Conservation (phyloP, 1,139 yeast species). For the Wickerhamomyces sp. region DNA sequence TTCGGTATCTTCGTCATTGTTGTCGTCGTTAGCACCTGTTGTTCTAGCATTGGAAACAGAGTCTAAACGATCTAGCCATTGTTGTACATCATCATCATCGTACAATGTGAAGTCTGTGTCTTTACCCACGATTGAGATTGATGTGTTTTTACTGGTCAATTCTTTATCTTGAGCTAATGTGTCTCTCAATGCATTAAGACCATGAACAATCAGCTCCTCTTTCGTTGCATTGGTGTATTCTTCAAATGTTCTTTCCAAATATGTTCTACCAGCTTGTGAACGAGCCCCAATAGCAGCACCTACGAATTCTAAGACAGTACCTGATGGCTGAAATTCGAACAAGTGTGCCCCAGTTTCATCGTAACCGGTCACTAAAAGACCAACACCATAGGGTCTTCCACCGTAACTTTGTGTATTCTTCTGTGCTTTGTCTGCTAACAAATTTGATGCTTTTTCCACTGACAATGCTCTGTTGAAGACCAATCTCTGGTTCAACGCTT, state of each 20-base stretch:
- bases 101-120: conserved; percentile 69
- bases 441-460: conserved; percentile 75
- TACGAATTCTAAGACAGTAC: conserved; percentile 83
- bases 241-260: conserved; percentile 80
- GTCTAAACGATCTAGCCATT: conserved; percentile 69
- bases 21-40: conserved; percentile 30
- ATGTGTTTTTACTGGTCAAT: conserved; percentile 75
- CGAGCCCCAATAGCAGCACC: conserved; percentile 98
- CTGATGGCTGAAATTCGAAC: conserved; percentile 94
- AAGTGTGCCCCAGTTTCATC: conserved; percentile 95
- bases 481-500: conserved; percentile 84
- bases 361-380: conserved; percentile 83
- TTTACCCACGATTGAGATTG: conserved; percentile 86
- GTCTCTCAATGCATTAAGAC: conserved; percentile 88
- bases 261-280: conserved; percentile 97
- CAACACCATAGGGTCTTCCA: conserved; percentile 97
- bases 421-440: conserved; percentile 96
- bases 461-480: conserved; percentile 86
- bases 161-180: conserved; percentile 94
- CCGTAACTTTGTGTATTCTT: conserved; percentile 95
- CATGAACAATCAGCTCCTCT: conserved; percentile 80
- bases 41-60: conserved; percentile 53
- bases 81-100: conserved; percentile 75
- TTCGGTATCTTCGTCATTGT: conserved; percentile 26
- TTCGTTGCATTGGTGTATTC: conserved; percentile 54